Percentiles rank a stretch among this genome's conserved stretches.
Conservation (phyloP, 164 flowering plant genomes). For the Stephania japonica region DNA sequence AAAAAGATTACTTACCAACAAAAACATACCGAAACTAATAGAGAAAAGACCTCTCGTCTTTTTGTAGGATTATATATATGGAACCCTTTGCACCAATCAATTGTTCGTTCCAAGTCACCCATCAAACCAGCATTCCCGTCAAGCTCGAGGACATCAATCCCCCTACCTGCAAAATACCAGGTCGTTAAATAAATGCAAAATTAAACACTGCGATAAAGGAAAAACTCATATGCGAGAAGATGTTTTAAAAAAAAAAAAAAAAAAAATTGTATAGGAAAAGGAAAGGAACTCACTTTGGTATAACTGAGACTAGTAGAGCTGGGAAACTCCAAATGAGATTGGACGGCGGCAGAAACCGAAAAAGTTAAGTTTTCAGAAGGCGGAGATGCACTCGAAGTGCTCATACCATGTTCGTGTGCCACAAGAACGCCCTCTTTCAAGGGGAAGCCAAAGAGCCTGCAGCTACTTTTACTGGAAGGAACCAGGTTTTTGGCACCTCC, state of each 20-base stretch:
- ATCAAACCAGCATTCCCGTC: constrained; percentile 30
- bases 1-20: neutral
- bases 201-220: constrained; percentile 10
- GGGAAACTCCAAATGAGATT: constrained; percentile 29
- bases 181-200: neutral
- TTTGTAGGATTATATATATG: constrained; percentile 23
- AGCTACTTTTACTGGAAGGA: constrained; percentile 40
- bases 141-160: constrained; percentile 25
- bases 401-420: constrained; percentile 19
- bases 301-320: constrained; percentile 31
- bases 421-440: constrained; percentile 42
- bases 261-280: constrained; percentile 1
- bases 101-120: constrained; percentile 20
- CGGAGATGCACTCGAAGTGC: constrained; percentile 19
- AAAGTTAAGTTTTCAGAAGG: constrained; percentile 23
- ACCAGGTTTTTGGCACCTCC: constrained; percentile 21
- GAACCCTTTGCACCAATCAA: constrained; percentile 24
- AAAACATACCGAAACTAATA: constrained; percentile 2
- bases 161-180: constrained; percentile 28
- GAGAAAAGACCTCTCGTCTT: constrained; percentile 29
- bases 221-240: neutral
- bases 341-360: constrained; percentile 28
- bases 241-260: constrained; percentile 29
- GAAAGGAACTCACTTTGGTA: constrained; percentile 35
- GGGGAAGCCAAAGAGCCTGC: constrained; percentile 87